These are phyloP conservation scores for Dillenia suffruticosa DNA, from an alignment of 164 flowering plant genomes.

Conservation along the genomic window DNA sequence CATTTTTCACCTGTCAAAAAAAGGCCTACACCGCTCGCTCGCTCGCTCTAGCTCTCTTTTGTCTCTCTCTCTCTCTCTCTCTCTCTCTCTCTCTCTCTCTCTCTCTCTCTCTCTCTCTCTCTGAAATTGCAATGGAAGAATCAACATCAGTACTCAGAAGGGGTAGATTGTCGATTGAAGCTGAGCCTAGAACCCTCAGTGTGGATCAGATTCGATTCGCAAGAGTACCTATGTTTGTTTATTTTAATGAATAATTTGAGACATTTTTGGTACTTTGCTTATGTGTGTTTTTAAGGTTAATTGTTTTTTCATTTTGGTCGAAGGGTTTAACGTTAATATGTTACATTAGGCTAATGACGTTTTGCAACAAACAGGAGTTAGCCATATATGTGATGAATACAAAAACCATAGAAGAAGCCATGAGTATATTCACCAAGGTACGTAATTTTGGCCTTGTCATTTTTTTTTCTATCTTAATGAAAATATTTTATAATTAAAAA, in stretches of 20 bases:
- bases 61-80: constrained; percentile 3
- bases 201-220: constrained; percentile 35
- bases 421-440: constrained; percentile 44
- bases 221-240: constrained; percentile 26
- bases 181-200: constrained; percentile 47
- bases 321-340: too few species aligned
- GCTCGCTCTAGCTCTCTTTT: too few species aligned
- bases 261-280: not conserved
- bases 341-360: too few species aligned
- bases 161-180: constrained; percentile 45
- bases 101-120: not conserved
- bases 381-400: constrained; percentile 40
- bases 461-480: not conserved
- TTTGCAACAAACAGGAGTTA: constrained; percentile 28
- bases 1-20: too few species aligned
- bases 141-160: not conserved
- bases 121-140: constrained; percentile 8
- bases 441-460: not conserved
- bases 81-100: constrained; percentile 2
- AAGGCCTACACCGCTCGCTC: too few species aligned
- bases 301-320: not conserved
- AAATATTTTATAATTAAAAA: not conserved
- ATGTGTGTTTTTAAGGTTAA: not conserved
- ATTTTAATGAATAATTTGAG: not conserved
- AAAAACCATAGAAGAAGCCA: constrained; percentile 41